These are phyloP conservation scores for Eucalyptus fibrosa DNA, from an alignment of 345 rosid genomes.

Conservation along the genomic window DNA sequence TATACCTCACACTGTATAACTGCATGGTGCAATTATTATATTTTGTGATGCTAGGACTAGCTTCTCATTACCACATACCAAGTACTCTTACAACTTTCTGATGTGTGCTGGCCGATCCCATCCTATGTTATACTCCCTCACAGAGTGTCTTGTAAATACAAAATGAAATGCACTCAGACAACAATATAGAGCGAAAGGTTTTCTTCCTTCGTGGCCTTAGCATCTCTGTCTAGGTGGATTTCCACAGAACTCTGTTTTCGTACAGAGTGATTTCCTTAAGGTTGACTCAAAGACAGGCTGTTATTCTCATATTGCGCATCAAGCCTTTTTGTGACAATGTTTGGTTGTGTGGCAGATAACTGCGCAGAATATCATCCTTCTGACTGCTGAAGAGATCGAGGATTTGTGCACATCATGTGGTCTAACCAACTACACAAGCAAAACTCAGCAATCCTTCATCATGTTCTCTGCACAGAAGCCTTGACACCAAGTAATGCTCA, in stretches of 20 bases:
- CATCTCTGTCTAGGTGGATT: background rate
- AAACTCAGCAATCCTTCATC: conserved; percentile 57
- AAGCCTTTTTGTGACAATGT: background rate
- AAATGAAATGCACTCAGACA: background rate
- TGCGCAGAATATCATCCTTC: conserved; percentile 30
- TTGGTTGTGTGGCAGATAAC: conserved; percentile 25
- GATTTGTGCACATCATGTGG: conserved; percentile 56
- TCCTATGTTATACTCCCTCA: background rate
- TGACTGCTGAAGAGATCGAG: conserved; percentile 61
- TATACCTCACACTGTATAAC: background rate
- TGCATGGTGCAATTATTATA: background rate
- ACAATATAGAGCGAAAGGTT: background rate
- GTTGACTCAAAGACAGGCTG: background rate
- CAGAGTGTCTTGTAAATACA: background rate
- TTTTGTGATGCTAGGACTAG: background rate
- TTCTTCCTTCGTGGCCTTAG: background rate
- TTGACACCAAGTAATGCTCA: conserved; percentile 5
- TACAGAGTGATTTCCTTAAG: background rate
- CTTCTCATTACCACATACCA: background rate
- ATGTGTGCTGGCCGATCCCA: background rate
- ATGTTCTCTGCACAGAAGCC: conserved; percentile 92
- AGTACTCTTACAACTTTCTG: background rate
- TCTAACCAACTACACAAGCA: conserved; percentile 47
- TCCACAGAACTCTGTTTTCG: background rate
- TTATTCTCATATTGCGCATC: background rate